These are phyloP conservation scores for Yueomyces sp. DNA, from an alignment of 1,139 yeast species.

Conservation along the genomic window DNA sequence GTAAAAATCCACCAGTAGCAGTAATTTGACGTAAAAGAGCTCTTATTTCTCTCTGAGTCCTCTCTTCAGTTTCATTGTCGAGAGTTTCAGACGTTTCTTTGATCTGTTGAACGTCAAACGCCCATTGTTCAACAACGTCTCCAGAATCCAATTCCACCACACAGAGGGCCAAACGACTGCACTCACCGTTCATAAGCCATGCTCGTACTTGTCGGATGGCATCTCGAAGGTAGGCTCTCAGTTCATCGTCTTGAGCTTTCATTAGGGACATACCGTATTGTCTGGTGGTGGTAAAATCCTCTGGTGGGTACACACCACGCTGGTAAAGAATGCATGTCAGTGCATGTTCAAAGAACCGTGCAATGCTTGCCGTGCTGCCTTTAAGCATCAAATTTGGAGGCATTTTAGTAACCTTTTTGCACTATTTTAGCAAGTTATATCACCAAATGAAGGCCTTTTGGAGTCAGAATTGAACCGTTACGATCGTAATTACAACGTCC, in stretches of 20 bases:
- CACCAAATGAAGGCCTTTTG: too few species aligned
- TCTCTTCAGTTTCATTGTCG: slow-evolving; percentile 21
- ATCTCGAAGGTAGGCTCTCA: slow-evolving; percentile 52
- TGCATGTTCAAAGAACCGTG: slow-evolving; percentile 76
- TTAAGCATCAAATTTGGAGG: background rate
- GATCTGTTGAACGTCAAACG: slow-evolving; percentile 42
- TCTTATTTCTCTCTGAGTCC: slow-evolving; percentile 65
- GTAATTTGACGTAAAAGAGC: slow-evolving; percentile 82
- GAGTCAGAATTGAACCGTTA: too few species aligned
- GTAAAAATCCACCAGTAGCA: slow-evolving; percentile 76
- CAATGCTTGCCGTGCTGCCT: slow-evolving; percentile 67
- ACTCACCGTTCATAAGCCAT: slow-evolving; percentile 68
- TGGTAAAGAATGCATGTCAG: slow-evolving; percentile 76
- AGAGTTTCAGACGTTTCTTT: slow-evolving; percentile 27
- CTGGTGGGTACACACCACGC: slow-evolving; percentile 82
- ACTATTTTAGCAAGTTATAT: too few species aligned
- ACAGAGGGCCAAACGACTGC: slow-evolving; percentile 58
- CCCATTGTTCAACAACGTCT: slow-evolving; percentile 77
- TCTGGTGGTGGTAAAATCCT: slow-evolving; percentile 67
- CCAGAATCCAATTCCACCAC: slow-evolving; percentile 56
- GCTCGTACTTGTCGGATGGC: slow-evolving; percentile 66
- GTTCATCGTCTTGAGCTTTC: slow-evolving; percentile 65
- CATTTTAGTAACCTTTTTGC: background rate
- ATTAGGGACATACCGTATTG: slow-evolving; percentile 74
- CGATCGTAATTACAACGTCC: too few species aligned